These are phyloP conservation scores for Pseudomonodictys pantanalensis DNA, from an alignment of 495 filamentous ascomycete genomes.

Conservation along the genomic window DNA sequence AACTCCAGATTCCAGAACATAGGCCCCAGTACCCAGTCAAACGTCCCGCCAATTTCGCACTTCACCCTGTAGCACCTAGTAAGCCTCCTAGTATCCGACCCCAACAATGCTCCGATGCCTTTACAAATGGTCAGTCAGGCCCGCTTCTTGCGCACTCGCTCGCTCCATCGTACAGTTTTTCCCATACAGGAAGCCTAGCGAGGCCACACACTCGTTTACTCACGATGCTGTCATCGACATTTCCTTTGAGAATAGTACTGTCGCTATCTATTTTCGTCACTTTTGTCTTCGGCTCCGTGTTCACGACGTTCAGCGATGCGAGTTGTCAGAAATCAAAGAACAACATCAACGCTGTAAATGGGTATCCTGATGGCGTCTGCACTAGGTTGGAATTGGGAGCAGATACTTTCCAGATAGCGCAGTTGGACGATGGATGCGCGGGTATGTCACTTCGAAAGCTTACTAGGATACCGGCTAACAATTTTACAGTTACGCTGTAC, in stretches of 20 bases:
- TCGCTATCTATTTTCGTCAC: neutral
- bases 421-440: slow-evolving; percentile 13
- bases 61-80: no score
- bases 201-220: slow-evolving; percentile 2
- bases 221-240: neutral
- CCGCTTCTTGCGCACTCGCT: neutral
- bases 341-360: slow-evolving; percentile 16
- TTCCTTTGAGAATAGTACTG: neutral
- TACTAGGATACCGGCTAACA: neutral
- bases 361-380: slow-evolving; percentile 25
- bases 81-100: no score
- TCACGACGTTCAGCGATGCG: slow-evolving; percentile 17
- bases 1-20: no score
- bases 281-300: neutral
- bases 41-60: no score
- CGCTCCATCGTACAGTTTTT: neutral
- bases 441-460: neutral
- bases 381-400: neutral
- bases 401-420: slow-evolving; percentile 10
- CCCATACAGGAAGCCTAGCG: slow-evolving; percentile 4
- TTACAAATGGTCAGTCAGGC: slow-evolving; percentile 8
- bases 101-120: no score
- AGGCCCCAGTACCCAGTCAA: no score
- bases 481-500: slow-evolving; percentile 24
- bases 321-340: slow-evolving; percentile 12